Percentiles rank a stretch among this genome's conserved stretches.
Conservation (phyloP, 1,139 yeast species). For the Blastobotrys buckinghamii region DNA sequence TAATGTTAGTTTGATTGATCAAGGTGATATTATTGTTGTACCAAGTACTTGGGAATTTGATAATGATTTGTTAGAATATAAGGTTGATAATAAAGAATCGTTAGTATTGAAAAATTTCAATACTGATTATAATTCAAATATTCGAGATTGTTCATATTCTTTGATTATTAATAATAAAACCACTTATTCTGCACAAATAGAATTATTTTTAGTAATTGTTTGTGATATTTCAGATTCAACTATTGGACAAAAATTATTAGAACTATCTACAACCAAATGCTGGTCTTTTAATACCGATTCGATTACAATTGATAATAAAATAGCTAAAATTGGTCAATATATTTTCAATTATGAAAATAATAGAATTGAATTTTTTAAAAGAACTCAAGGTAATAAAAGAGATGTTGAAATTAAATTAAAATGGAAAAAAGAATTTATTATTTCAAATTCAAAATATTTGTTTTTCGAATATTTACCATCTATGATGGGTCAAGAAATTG, state of each 20-base stretch:
- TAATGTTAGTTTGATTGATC: background rate
- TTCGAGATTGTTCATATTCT: slow-evolving; percentile 4
- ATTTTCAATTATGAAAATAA: background rate
- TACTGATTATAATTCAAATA: background rate
- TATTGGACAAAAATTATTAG: slow-evolving; percentile 3
- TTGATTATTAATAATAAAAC: background rate
- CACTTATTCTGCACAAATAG: background rate
- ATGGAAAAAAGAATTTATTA: background rate
- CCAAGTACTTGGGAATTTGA: background rate
- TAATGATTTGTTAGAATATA: background rate
- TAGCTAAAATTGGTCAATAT: background rate
- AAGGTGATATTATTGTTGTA: background rate
- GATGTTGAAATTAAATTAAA: slow-evolving; percentile 8
- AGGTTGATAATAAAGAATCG: background rate
- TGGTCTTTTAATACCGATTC: slow-evolving; percentile 3
- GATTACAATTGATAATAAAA: slow-evolving; percentile 2
- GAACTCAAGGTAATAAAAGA: slow-evolving; percentile 5
- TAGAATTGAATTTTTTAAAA: slow-evolving; percentile 1
- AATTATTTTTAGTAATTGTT: background rate
- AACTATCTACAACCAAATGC: background rate
- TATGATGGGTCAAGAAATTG: background rate
- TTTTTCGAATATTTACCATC: slow-evolving; percentile 8
- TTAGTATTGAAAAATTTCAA: background rate
- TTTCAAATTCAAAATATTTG: background rate
- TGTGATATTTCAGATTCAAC: slow-evolving; percentile 2